Percentiles rank a stretch among this genome's conserved stretches.
Conservation (phyloP, 306 rosid species). For the Prunus padus region DNA sequence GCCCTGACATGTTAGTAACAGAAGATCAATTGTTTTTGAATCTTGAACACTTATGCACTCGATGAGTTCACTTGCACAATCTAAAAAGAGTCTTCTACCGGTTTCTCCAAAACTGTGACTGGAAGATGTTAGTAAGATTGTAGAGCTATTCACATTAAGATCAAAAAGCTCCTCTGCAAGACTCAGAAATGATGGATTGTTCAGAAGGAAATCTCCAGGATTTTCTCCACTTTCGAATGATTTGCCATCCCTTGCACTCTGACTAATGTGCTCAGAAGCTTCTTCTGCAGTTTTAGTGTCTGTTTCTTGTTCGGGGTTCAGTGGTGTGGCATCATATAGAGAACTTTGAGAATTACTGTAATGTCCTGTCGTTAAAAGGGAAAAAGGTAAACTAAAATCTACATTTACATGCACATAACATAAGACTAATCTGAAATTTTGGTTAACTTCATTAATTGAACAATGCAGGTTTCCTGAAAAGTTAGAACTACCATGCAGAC, state of each 20-base stretch:
- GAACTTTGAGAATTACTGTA: slow-evolving; percentile 31
- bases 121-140: slow-evolving; percentile 33
- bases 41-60: slow-evolving; percentile 44
- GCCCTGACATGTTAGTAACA: slow-evolving; percentile 34
- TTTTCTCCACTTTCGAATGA: slow-evolving; percentile 19
- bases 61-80: slow-evolving; percentile 69
- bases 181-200: slow-evolving; percentile 55
- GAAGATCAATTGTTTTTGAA: slow-evolving; percentile 41
- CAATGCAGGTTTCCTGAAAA: background rate
- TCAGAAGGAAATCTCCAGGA: slow-evolving; percentile 52
- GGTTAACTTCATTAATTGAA: background rate
- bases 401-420: background rate
- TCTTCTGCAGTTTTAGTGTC: slow-evolving; percentile 28
- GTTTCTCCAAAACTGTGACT: slow-evolving; percentile 17
- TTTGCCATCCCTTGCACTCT: slow-evolving; percentile 12
- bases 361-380: slow-evolving; percentile 38
- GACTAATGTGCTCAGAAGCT: slow-evolving; percentile 24
- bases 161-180: slow-evolving; percentile 61
- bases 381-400: slow-evolving; percentile 3
- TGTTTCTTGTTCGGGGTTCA: slow-evolving; percentile 28
- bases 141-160: slow-evolving; percentile 40
- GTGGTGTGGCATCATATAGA: slow-evolving; percentile 27
- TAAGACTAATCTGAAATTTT: background rate
- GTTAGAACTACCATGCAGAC: background rate
- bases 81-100: slow-evolving; percentile 41